These are phyloP conservation scores for Erythrophleum fordii DNA, from an alignment of 306 rosid genomes.

Conservation along the genomic window DNA sequence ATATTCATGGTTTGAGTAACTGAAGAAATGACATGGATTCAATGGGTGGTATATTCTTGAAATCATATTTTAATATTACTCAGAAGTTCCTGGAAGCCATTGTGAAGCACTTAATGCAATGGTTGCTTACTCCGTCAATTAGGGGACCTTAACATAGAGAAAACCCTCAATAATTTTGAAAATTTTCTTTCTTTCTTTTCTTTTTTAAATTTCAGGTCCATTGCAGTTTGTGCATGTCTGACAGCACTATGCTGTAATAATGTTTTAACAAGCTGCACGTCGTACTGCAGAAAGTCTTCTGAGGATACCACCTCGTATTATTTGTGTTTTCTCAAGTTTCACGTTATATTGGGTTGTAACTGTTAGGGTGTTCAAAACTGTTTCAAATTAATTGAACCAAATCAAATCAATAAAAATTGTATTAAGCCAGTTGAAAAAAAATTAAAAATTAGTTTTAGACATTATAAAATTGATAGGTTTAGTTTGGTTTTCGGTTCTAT, in stretches of 20 bases:
- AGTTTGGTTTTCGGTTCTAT: too few species aligned
- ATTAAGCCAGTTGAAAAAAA: too few species aligned
- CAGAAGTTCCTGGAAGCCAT: background rate
- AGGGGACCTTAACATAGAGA: background rate
- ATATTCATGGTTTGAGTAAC: slow-evolving; percentile 6
- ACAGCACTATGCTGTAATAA: background rate
- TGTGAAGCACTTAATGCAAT: background rate
- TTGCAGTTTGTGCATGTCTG: background rate
- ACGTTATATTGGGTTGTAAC: background rate
- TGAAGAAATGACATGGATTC: slow-evolving; percentile 26
- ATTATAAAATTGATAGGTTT: too few species aligned
- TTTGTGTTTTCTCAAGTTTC: background rate
- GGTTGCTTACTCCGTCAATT: background rate
- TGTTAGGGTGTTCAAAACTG: too few species aligned
- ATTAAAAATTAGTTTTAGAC: too few species aligned
- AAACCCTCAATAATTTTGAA: background rate
- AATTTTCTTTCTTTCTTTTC: background rate
- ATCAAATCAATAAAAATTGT: too few species aligned
- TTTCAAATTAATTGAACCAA: too few species aligned
- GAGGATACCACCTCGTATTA: background rate
- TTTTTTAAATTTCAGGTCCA: background rate
- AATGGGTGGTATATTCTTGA: slow-evolving; percentile 16
- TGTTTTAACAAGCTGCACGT: background rate
- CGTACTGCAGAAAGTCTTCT: background rate
- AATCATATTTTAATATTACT: background rate